Conservation (phyloP, 108 stramenopile species). For the Pseudonitzschia pungens region DNA sequence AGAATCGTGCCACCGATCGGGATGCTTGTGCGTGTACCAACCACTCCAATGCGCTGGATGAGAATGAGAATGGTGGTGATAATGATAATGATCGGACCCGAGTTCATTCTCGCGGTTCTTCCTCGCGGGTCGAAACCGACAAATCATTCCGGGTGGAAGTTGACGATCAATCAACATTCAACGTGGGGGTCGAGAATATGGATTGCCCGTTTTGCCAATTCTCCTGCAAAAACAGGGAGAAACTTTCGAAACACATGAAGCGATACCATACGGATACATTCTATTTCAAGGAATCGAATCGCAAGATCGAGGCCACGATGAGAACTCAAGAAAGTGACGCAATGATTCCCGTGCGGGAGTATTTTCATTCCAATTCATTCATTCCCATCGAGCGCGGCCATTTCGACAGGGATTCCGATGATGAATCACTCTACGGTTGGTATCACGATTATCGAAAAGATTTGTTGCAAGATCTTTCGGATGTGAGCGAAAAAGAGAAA, state of each 20-base stretch:
- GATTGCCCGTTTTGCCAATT: slow-evolving; percentile 4
- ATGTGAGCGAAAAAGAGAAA: background rate
- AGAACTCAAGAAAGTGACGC: background rate
- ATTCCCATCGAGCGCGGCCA: background rate
- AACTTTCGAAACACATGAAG: slow-evolving; percentile 7
- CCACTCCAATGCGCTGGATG: background rate
- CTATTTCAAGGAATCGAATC: slow-evolving; percentile 1
- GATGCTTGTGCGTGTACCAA: background rate
- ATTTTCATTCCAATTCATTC: background rate
- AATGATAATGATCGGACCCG: too few relatives aligned
- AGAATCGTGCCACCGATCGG: background rate
- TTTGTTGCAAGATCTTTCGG: background rate
- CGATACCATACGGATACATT: slow-evolving; percentile 1
- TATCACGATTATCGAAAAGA: slow-evolving; percentile 15
- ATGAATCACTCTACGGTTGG: slow-evolving; percentile 9
- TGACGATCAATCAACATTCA: background rate
- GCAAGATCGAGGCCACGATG: background rate
- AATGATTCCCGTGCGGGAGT: background rate
- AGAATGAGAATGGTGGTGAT: too few relatives aligned
- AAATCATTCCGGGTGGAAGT: background rate
- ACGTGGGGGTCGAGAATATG: background rate
- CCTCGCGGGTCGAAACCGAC: background rate
- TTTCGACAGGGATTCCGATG: slow-evolving; percentile 9
- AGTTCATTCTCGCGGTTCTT: background rate
- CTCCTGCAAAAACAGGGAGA: background rate